These are phyloP conservation scores for Dryas alaskensis DNA, from an alignment of 306 rosid genomes.

Conservation along the genomic window DNA sequence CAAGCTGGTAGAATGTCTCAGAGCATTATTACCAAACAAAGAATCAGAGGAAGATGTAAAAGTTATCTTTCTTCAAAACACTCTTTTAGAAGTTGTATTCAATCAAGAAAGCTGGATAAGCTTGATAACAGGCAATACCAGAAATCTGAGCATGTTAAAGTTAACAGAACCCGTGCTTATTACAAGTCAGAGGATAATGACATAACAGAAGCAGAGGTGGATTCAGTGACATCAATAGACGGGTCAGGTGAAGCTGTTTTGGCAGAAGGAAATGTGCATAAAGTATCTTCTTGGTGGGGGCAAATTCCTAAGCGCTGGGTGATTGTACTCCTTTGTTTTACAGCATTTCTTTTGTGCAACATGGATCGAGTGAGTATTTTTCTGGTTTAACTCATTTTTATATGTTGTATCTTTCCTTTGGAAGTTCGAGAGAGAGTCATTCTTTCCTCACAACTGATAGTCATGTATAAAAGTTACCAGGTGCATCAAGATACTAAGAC, in stretches of 20 bases:
- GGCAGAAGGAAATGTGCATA: slow-evolving; percentile 42
- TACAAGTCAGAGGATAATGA: slow-evolving; percentile 78
- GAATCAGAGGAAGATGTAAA: slow-evolving; percentile 35
- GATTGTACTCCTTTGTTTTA: slow-evolving; percentile 83
- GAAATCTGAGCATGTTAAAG: slow-evolving; percentile 37
- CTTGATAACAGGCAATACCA: slow-evolving; percentile 36
- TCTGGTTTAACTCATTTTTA: not conserved
- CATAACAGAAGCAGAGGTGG: slow-evolving; percentile 45
- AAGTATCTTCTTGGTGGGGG: slow-evolving; percentile 64
- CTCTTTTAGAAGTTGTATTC: slow-evolving; percentile 29
- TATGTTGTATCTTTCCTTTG: not conserved
- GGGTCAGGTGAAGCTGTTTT: slow-evolving; percentile 70
- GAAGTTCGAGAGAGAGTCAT: not conserved
- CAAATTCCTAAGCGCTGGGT: slow-evolving; percentile 89
- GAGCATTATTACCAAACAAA: slow-evolving; percentile 31
- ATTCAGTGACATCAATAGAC: slow-evolving; percentile 50
- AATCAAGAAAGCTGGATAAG: slow-evolving; percentile 20
- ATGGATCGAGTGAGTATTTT: slow-evolving; percentile 91
- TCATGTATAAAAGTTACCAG: not conserved
- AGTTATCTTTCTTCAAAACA: slow-evolving; percentile 38
- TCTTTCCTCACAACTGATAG: not conserved
- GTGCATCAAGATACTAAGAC: not conserved
- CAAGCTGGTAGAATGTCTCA: slow-evolving; percentile 28
- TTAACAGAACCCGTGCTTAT: slow-evolving; percentile 41
- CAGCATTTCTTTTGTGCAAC: slow-evolving; percentile 86